These are phyloP conservation scores for Laburnicola sp. DNA, from an alignment of 2,329 filamentous ascomycete species.

Conservation along the genomic window DNA sequence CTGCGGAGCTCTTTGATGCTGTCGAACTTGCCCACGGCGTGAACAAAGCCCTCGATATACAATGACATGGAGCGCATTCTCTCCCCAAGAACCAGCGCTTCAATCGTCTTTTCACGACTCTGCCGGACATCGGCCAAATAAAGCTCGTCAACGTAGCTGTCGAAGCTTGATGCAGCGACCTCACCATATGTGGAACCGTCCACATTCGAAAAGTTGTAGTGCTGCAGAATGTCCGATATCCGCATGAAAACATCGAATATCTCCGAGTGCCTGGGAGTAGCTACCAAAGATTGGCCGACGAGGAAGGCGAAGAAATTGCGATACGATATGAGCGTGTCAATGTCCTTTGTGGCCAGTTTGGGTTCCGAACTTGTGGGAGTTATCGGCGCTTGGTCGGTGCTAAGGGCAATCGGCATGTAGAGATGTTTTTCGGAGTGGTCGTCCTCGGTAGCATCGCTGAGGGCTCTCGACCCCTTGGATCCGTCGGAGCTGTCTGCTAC, in stretches of 20 bases:
- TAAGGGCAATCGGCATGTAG: conserved; percentile 61
- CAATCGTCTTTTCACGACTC: conserved; percentile 85
- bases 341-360: conserved; percentile 51
- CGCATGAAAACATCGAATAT: conserved; percentile 65
- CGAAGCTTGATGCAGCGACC: conserved; percentile 65
- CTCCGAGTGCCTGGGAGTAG: conserved; percentile 57
- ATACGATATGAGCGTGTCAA: conserved; percentile 61
- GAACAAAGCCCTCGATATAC: conserved; percentile 89
- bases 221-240: conserved; percentile 59
- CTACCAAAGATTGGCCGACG: conserved; percentile 63
- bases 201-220: conserved; percentile 63
- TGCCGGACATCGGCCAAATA: conserved; percentile 76
- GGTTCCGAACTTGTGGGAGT: conserved; percentile 29
- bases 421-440: conserved; percentile 56
- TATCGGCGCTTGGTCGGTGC: conserved; percentile 51
- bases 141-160: conserved; percentile 76
- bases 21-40: conserved; percentile 82
- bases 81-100: conserved; percentile 87
- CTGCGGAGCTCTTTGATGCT: conserved; percentile 70
- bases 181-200: conserved; percentile 68
- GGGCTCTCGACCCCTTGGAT: conserved; percentile 53
- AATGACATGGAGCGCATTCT: conserved; percentile 78
- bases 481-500: conserved; percentile 47
- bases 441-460: conserved; percentile 55
- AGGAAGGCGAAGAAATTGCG: conserved; percentile 68